These are phyloP conservation scores for Fraxinus sp. DNA, from an alignment of 305 asterid species.

Conservation along the genomic window DNA sequence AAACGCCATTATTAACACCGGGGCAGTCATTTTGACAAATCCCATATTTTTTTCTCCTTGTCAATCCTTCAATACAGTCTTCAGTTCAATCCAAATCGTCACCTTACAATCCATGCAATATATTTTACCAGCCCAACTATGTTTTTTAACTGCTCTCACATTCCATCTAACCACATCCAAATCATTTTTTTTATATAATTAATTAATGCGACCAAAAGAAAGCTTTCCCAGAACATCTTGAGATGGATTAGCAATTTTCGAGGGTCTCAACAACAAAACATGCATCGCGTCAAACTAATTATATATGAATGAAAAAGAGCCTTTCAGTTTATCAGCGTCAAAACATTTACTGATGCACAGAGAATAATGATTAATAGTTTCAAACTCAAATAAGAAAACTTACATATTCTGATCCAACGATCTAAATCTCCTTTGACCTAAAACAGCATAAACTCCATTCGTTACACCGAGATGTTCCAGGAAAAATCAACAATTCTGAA, in stretches of 20 bases:
- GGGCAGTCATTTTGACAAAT: not conserved
- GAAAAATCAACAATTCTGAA: slow-evolving; percentile 7
- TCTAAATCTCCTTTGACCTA: not conserved
- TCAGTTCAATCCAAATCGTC: not conserved
- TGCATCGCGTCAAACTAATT: slow-evolving; percentile 12
- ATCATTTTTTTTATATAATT: slow-evolving; percentile 3
- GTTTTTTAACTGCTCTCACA: not conserved
- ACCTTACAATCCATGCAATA: not conserved
- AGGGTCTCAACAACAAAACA: not conserved
- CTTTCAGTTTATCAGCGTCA: not conserved
- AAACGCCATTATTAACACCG: not conserved
- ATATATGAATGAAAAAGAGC: not conserved
- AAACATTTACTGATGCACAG: not conserved
- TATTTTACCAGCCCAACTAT: not conserved
- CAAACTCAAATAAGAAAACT: not conserved
- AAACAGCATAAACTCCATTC: not conserved
- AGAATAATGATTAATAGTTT: not conserved
- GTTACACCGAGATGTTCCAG: not conserved
- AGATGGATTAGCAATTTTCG: not conserved
- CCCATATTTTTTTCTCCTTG: not conserved
- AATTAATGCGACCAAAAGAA: not conserved
- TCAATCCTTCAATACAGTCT: not conserved
- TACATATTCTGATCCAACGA: not conserved
- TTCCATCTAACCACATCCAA: not conserved
- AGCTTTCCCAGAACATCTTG: not conserved